These are phyloP conservation scores for Cryphonectria carpinicola DNA, from an alignment of 2,329 filamentous ascomycete species.

Conservation along the genomic window DNA sequence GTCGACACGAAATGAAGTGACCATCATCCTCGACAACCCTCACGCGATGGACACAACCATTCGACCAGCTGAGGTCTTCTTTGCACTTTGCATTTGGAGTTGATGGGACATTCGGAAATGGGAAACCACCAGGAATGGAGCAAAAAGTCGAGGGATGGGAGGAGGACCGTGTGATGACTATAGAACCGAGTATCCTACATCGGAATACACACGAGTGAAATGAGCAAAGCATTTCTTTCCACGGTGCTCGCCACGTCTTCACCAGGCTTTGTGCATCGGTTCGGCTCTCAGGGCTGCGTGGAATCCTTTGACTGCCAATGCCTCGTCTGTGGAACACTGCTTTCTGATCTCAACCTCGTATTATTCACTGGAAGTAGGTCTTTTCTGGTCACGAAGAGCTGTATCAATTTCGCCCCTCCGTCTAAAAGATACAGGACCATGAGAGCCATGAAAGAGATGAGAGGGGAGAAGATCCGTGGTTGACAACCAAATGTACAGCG, in stretches of 20 bases:
- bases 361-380: background rate
- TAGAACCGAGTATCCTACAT: constrained; percentile 27
- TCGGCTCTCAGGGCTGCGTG: background rate
- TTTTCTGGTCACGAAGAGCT: background rate
- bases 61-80: constrained; percentile 25
- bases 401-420: constrained; percentile 30
- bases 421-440: constrained; percentile 37
- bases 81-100: constrained; percentile 30
- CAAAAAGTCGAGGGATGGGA: constrained; percentile 18
- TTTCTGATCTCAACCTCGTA: background rate
- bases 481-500: constrained; percentile 31
- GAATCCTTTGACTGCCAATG: background rate
- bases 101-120: constrained; percentile 28
- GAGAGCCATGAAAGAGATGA: constrained; percentile 32
- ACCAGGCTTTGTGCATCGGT: background rate
- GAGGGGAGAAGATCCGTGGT: constrained; percentile 35
- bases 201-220: constrained; percentile 30
- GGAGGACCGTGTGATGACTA: constrained; percentile 23
- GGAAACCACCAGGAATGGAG: constrained; percentile 24
- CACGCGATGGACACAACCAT: constrained; percentile 24
- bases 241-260: background rate
- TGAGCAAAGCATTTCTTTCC: constrained; percentile 1
- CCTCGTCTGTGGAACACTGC: background rate
- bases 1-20: constrained; percentile 26
- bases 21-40: constrained; percentile 21